Evolutionary conservation across 73 alveolate species (phyloP).

Genomic region (Diophrys appendiculata): DNA sequence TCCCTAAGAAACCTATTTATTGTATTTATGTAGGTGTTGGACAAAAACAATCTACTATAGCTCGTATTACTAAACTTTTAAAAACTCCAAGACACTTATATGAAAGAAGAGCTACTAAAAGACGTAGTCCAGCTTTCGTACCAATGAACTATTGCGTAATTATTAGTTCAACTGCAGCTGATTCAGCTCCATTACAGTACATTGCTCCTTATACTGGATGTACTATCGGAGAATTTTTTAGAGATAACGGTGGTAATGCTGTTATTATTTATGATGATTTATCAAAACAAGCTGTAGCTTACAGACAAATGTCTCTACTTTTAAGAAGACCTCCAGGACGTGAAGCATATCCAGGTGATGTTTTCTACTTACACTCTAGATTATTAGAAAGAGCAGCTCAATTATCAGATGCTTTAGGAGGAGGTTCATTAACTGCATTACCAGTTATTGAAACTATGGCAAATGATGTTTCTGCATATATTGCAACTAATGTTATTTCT

Average conservation of each 20-base stretch:
- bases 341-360: conserved; percentile 96
- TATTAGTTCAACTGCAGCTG: conserved; percentile 96
- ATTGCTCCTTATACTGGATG: conserved; percentile 97
- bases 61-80: conserved; percentile 85
- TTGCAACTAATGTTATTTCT: conserved; percentile 96
- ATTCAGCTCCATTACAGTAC: conserved; percentile 87
- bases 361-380: conserved; percentile 54
- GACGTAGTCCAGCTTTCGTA: conserved; percentile 71
- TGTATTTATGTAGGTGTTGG: conserved; percentile 97
- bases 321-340: conserved; percentile 96
- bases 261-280: conserved; percentile 93
- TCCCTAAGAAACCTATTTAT: conserved; percentile 84
- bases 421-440: conserved; percentile 95
- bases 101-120: too few relatives aligned
- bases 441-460: conserved; percentile 98
- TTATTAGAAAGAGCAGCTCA: conserved; percentile 96
- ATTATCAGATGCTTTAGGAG: conserved; percentile 80
- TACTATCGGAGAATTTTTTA: conserved; percentile 95
- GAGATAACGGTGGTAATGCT: conserved; percentile 93
- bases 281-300: conserved; percentile 95
- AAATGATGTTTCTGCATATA: conserved; percentile 97
- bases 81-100: too few relatives aligned
- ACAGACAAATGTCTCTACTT: conserved; percentile 91
- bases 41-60: conserved; percentile 94
- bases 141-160: conserved; percentile 88